Evolutionary conservation across 2,329 filamentous ascomycete genomes (phyloP).

Genomic region (Alternaria sp.): DNA sequence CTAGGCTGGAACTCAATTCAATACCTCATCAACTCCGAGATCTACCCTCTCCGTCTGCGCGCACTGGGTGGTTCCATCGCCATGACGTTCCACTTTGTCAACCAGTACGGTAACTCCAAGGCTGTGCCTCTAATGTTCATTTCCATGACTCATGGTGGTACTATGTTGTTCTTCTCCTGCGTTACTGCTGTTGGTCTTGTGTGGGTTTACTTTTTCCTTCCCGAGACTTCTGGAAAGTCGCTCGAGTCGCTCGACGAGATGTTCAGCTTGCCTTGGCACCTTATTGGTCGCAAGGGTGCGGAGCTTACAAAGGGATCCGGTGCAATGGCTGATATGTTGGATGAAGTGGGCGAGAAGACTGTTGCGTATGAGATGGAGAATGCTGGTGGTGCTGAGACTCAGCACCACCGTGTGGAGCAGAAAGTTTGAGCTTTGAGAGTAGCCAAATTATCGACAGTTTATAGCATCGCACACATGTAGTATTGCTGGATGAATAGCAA

Average conservation of each 20-base stretch:
- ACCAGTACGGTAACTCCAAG: slow-evolving; percentile 79
- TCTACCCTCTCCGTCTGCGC: slow-evolving; percentile 78
- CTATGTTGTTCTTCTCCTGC: slow-evolving; percentile 78
- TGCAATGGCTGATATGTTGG: slow-evolving; percentile 46
- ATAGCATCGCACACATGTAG: slow-evolving; percentile 3
- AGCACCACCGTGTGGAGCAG: slow-evolving; percentile 27
- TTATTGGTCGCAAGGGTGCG: slow-evolving; percentile 66
- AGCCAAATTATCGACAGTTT: not conserved
- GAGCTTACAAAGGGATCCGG: slow-evolving; percentile 45
- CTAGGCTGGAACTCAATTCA: slow-evolving; percentile 75
- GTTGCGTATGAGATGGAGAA: slow-evolving; percentile 41
- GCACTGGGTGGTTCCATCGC: slow-evolving; percentile 74
- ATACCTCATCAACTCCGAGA: slow-evolving; percentile 78
- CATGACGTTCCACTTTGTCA: slow-evolving; percentile 81
- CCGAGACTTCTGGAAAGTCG: slow-evolving; percentile 71
- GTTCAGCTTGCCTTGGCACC: slow-evolving; percentile 77
- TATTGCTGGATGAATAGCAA: slow-evolving; percentile 3
- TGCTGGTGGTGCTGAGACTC: slow-evolving; percentile 18
- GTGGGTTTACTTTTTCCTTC: slow-evolving; percentile 77
- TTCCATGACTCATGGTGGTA: slow-evolving; percentile 67
- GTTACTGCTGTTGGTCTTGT: slow-evolving; percentile 72
- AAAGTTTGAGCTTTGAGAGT: slow-evolving; percentile 24
- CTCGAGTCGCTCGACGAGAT: slow-evolving; percentile 76
- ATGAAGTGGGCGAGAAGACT: slow-evolving; percentile 47
- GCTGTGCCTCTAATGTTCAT: slow-evolving; percentile 78